A percentile compares a stretch with the other conserved stretches of the same genome.
phyloP scores from a whole-genome alignment of 1,284 basidiomycete species.

The Phellopilus nigrolimitatus region DNA sequence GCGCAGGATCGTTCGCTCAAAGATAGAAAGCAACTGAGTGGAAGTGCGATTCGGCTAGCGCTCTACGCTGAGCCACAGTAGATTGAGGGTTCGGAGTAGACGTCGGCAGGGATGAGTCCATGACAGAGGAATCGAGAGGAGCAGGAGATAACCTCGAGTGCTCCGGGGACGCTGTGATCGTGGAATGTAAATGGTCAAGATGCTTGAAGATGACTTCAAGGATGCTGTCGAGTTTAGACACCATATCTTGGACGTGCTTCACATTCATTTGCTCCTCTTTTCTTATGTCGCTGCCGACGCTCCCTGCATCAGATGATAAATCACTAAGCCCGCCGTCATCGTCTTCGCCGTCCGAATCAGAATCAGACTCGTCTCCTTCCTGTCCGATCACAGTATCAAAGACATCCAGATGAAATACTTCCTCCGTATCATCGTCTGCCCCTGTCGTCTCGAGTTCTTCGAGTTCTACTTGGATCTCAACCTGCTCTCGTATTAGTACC shows the following conservation, averaged over 20 bases:
- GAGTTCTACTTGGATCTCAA: conserved; percentile 94
- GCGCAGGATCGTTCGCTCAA: conserved; percentile 88
- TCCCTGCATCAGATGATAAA: conserved; percentile 63
- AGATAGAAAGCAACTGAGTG: conserved; percentile 87
- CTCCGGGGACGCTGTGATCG: background rate
- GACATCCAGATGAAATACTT: conserved; percentile 74
- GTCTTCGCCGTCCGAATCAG: conserved; percentile 47
- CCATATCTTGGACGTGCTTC: conserved; percentile 31
- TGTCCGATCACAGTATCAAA: conserved; percentile 80
- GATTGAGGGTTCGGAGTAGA: conserved; percentile 32
- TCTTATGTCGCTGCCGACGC: conserved; percentile 41
- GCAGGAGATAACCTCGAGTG: background rate
- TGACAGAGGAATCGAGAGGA: background rate
- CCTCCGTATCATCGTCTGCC: conserved; percentile 48
- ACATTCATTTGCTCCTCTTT: conserved; percentile 14
- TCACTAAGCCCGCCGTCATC: conserved; percentile 55
- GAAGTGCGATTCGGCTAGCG: conserved; percentile 45
- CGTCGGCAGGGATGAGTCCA: conserved; percentile 16
- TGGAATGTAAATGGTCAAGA: conserved; percentile 10
- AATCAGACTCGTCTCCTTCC: conserved; percentile 52
- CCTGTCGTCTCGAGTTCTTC: conserved; percentile 84
- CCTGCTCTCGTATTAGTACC: conserved; percentile 41
- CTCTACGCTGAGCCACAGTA: conserved; percentile 27
- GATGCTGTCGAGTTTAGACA: conserved; percentile 60
- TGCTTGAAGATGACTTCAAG: conserved; percentile 21